Base-by-base conservation (phyloP, 2,329 filamentous ascomycete genomes). In the Alternaria triticina region DNA sequence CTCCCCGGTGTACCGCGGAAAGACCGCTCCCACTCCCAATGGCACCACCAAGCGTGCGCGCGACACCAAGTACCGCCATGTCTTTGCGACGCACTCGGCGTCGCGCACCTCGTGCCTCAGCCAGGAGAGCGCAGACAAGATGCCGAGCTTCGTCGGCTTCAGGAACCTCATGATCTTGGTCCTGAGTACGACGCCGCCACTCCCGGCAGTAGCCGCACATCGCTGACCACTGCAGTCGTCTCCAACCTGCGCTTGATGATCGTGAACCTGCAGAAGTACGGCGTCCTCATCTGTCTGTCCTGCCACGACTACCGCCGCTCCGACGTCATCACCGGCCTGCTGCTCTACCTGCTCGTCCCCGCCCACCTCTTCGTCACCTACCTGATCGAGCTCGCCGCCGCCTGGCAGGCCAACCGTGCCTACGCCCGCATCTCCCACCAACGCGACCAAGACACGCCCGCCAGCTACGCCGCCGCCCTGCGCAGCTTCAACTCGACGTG, bases 261-360 rank as follows among this genome's bases (percentile, higher is more conserved):
- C 76, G 96, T 98, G 81, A 99, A 99, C 77, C 93, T 95, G 71
- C 92, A 95, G 84, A 97, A 97, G 92, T 99, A 99, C 77, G 96
- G 96, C 57, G 93, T 98, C 61, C 85, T 98, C 62, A 96, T 99
- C 69, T 97, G 95, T 77, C 84, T 99, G 64, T 89, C 88, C 69
- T 97, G 94, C 77, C 94, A 97, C 79, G 92, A 96, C 80, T 96
- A 96, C 77, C 89, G 91, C 59, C 87, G 86, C 59, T 88, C 92
- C 73, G 94, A 98, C 76, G 74, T 97, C 25, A 79, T 91, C 44
- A 86, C 94, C 46, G 94, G 93, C 17, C 84, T 91, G 8, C 84
- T 91, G 12, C 88, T 98, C 56, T 97, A 96, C 80, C 88, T 94
- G 59, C 86, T 95, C 33, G 94, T 97, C 61, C 96, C 96, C 2